Percentiles rank a stretch among this genome's conserved stretches.
Conservation (phyloP, 1,139 yeast species). For the Zygotorulaspora mrakii region DNA sequence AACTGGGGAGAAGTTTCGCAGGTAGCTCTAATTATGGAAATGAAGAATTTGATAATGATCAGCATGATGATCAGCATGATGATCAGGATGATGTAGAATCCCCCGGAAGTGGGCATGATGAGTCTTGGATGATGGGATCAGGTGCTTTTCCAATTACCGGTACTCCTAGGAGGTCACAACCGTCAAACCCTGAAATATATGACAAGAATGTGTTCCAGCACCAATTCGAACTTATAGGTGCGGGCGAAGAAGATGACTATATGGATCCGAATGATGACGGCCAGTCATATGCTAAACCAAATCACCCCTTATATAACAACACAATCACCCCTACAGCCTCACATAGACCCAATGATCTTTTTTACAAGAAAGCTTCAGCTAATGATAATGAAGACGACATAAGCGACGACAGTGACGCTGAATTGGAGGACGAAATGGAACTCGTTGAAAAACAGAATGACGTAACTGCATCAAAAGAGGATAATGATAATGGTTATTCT, state of each 20-base stretch:
- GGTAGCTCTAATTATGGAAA: conserved; percentile 28
- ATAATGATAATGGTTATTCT: conserved; percentile 35
- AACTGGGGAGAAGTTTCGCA: conserved; percentile 53
- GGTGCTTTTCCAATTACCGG: conserved; percentile 16
- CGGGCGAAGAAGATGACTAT: conserved; percentile 37
- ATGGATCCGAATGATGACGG: conserved; percentile 83
- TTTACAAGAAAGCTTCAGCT: conserved; percentile 17
- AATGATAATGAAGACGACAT: conserved; percentile 24
- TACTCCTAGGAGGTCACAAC: conserved; percentile 17
- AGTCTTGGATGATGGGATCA: conserved; percentile 14
- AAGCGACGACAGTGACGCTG: conserved; percentile 29
- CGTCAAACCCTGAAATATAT: conserved; percentile 18
- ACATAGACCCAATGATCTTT: conserved; percentile 23
- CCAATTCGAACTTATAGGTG: conserved; percentile 28
- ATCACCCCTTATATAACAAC: conserved; percentile 52
- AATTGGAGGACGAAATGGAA: conserved; percentile 24
- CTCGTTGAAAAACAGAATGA: conserved; percentile 27
- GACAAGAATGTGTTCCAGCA: conserved; percentile 25
- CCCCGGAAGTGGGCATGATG: conserved; percentile 20
- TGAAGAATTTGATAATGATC: conserved; percentile 19
- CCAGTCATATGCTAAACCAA: conserved; percentile 59
- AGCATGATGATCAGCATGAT: conserved; percentile 29
- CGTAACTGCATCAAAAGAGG: conserved; percentile 26
- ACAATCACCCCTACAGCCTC: conserved; percentile 27
- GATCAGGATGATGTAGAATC: conserved; percentile 34